Evolutionary conservation across 225 moss, liverwort and hornwort genomes (phyloP).

Genomic region (Ulota crispa): DNA sequence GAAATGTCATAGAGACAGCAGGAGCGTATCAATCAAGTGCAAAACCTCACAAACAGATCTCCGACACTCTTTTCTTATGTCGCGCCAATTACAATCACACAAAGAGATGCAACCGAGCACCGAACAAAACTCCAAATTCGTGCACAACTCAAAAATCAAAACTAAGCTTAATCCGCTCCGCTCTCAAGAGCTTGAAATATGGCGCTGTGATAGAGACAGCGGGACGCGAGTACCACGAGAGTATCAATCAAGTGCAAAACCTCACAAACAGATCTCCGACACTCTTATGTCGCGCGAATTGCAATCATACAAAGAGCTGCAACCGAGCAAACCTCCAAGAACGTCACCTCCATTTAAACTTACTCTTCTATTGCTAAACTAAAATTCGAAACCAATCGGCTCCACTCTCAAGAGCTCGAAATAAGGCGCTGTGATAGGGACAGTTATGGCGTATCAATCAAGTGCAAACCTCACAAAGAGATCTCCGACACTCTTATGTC

Average conservation of each 20-base stretch:
- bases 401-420: neutral
- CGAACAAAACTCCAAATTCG: conserved; percentile 1
- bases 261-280: conserved; percentile 4
- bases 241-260: too few species aligned
- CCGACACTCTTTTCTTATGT: conserved; percentile 12
- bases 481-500: conserved; percentile 15
- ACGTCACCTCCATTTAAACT: conserved; percentile 10
- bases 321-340: neutral
- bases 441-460: neutral
- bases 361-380: too few species aligned
- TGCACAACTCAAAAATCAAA: neutral
- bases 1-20: conserved; percentile 9
- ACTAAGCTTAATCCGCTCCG: neutral
- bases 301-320: neutral
- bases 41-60: neutral
- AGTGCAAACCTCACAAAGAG: neutral
- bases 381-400: neutral
- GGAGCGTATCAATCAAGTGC: too few species aligned
- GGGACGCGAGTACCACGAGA: too few species aligned
- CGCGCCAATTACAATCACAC: neutral
- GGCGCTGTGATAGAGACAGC: conserved; percentile 14
- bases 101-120: neutral
- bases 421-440: conserved; percentile 4
- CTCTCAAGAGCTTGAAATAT: neutral
- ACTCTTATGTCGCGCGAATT: conserved; percentile 2